Base-by-base conservation (phyloP, 2,329 filamentous ascomycete genomes). In the Colletotrichum tanaceti region DNA sequence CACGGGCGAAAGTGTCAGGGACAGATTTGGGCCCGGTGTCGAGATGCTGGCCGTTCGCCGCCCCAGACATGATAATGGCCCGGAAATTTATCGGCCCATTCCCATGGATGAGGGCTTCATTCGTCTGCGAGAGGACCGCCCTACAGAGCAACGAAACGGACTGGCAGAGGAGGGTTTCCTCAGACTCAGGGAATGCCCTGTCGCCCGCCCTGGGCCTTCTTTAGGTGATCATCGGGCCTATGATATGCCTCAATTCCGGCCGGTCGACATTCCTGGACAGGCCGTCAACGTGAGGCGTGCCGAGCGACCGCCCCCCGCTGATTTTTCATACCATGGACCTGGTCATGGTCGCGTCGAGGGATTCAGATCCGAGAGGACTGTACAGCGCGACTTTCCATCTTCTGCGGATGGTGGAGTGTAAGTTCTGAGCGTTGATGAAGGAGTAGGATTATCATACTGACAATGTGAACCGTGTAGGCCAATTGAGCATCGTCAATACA, bases 1-100 rank as follows among this genome's bases (percentile, higher is more conserved):
- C 80, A 80, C 61, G 78, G 68, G 79, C 79, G 70, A 78, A 76
- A 64, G 73, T 80, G 43, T 69, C 72, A 65, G 71, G 41, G 60
- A 62, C 60, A 47, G 62, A 59, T 65, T 72, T 39, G 63, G 61
- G 41, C 61, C 68, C 28, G 58, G 71, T 52, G 54, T 63, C 11
- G 65, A 68, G 41, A 70, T 72, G 3, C 44, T 71, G n/a, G 47
- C 72, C 24, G 47, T 70, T 14, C 65, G 63, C 39, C 71, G 64
- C 13, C 66, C 61, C 16, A 20, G 43, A 22, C 62, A 43, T 50
- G 63, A 70, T 22, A 35, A 57, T 50, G 68, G 54, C 13, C 59
- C 46, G 10, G 24, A 46, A 9, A 22, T 43, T 10, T 52, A 53
- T 22, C 71, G 35, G n/a, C 38, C 14, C 22, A 7, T 43, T 32